Conservation (phyloP, 768 basidiomycete species). For the Strobilomyces dryophilus region DNA sequence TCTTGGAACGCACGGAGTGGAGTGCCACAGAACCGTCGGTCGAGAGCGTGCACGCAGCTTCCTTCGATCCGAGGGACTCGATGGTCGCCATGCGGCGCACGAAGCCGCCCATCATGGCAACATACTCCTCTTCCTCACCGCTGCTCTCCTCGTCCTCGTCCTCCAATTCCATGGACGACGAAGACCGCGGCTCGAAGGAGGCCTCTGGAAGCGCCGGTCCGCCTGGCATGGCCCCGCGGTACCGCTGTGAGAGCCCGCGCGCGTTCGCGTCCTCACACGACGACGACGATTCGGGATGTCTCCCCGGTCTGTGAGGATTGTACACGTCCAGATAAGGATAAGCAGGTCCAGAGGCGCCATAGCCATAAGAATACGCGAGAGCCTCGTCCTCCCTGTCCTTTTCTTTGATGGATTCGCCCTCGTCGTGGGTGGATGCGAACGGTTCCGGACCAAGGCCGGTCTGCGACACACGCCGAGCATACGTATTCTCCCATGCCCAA, state of each 20-base stretch:
- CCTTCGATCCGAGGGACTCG: constrained; percentile 69
- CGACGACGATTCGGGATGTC: constrained; percentile 1
- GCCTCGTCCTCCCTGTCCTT: not conserved
- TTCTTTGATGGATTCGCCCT: constrained; percentile 14
- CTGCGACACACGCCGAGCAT: constrained; percentile 5
- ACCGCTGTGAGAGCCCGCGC: not conserved
- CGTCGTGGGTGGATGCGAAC: constrained; percentile 1
- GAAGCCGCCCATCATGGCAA: constrained; percentile 59
- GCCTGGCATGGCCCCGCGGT: not conserved
- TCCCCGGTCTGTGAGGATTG: constrained; percentile 15
- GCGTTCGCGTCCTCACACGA: constrained; percentile 4
- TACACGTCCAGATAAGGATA: constrained; percentile 33
- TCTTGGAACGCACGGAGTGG: constrained; percentile 24
- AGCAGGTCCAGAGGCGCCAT: constrained; percentile 21
- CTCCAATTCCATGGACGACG: constrained; percentile 5
- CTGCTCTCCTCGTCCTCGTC: constrained; percentile 6
- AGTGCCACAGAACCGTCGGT: constrained; percentile 28
- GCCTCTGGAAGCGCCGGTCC: constrained; percentile 6
- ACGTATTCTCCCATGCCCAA: constrained; percentile 9
- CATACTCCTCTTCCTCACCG: constrained; percentile 32
- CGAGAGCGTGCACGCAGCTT: constrained; percentile 33
- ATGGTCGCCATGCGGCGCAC: constrained; percentile 80
- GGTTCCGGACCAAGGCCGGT: constrained; percentile 1
- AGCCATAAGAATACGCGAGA: constrained; percentile 25
- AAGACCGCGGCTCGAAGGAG: constrained; percentile 14